phyloP scores from a whole-genome alignment of 2,329 filamentous ascomycete genomes.

The Tolypocladium amazonense region DNA sequence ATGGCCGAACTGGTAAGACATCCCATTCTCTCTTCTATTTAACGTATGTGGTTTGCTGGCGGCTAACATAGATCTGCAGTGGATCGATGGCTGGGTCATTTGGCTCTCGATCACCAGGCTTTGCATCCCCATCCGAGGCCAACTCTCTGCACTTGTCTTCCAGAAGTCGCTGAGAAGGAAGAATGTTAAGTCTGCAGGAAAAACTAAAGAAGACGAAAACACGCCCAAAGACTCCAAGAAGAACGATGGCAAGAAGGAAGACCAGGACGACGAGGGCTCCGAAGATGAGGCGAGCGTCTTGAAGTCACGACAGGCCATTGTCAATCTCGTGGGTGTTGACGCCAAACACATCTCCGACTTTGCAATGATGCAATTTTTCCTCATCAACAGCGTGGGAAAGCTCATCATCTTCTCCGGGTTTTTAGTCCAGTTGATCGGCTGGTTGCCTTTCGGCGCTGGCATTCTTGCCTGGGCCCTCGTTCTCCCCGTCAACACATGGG shows the following conservation, averaged over 20 bases:
- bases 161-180: conserved; percentile 68
- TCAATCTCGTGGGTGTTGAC: conserved; percentile 74
- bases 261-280: conserved; percentile 33
- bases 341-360: conserved; percentile 59
- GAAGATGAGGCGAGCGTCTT: conserved; percentile 38
- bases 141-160: conserved; percentile 64
- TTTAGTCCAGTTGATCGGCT: conserved; percentile 59
- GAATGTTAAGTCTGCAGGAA: conserved; percentile 57
- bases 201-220: conserved; percentile 24
- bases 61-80: conserved; percentile 17
- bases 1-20: conserved; percentile 34
- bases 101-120: conserved; percentile 57
- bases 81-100: conserved; percentile 54
- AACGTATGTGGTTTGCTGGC: too few species aligned
- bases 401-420: conserved; percentile 56
- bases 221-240: conserved; percentile 12
- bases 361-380: conserved; percentile 52
- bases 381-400: conserved; percentile 52
- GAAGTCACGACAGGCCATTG: conserved; percentile 54
- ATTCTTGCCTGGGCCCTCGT: conserved; percentile 53
- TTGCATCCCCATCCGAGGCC: conserved; percentile 54
- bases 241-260: conserved; percentile 15
- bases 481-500: conserved; percentile 57
- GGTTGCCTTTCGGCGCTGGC: conserved; percentile 56
- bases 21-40: neutral